Evolutionary conservation across 2,329 filamentous ascomycete genomes (phyloP), one percentile per base, ranked within the genome.

Genomic region (Botryosphaeria agaves): DNA sequence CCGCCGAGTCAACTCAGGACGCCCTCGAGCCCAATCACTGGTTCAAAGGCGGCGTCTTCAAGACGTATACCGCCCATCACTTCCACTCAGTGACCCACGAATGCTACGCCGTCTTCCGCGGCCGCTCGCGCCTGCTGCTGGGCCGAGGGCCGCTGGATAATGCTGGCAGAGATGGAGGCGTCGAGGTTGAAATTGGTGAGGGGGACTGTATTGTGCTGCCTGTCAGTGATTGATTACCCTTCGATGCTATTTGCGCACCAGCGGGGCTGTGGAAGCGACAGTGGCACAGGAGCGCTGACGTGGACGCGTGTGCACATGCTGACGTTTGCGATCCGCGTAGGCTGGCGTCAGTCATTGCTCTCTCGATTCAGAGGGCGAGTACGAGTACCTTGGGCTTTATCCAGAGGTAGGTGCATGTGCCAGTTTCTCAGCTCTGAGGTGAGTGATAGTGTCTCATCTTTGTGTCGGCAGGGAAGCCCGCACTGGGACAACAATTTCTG

Each of bases 321-420:
- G n/a, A n/a, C n/a, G n/a, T n/a, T n/a, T n/a, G n/a, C 8, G 25
- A 26, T 28, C 12, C 15, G 8, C 14, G 21, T 27, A 40, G 36
- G 42, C 43, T 7, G 41, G 42, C 21, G 42, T 44, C 7, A 40
- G 39, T 14, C 44, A 48, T 33, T 35, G 41, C 26, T 42, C 40
- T 27, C 26, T 41, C 8, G 26, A 36, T 18, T 39, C 37, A 18
- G 37, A 37, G 14, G 38, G 29, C 11, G 39, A 41, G 17, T 45
- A 47, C 33, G 41, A 44, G 18, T 44, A 46, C 37, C 26, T 46
- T 15, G 42, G 41, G 12, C 28, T 46, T 7, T 43, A 44, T 38
- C 42, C 44, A 3, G 19, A 44, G 31, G 41, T 41, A 29, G 15
- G 36, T 31, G 29, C 28, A 18, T 19, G 17, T 18, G 11, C 29